phyloP scores from a whole-genome alignment of 306 rosid genomes.

The Castanea sativa region DNA sequence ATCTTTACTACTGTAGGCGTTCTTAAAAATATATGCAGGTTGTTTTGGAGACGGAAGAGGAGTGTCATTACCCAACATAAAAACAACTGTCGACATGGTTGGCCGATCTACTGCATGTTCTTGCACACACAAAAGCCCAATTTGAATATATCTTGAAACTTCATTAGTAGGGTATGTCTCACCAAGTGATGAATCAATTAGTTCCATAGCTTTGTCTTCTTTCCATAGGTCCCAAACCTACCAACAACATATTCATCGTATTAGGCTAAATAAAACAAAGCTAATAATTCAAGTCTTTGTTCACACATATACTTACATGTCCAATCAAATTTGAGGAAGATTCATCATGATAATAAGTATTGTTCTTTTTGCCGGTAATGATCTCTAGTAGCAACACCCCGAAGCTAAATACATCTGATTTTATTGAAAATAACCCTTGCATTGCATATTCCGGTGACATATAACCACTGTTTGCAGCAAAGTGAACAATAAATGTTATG shows the following conservation, averaged over 20 bases:
- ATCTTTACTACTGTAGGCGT: not conserved
- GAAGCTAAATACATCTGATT: slow-evolving; percentile 58
- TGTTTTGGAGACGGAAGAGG: slow-evolving; percentile 58
- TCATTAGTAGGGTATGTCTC: slow-evolving; percentile 27
- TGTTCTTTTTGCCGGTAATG: slow-evolving; percentile 54
- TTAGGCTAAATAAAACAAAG: not conserved
- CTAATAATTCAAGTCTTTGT: slow-evolving; percentile 1
- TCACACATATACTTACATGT: slow-evolving; percentile 43
- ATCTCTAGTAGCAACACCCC: slow-evolving; percentile 62
- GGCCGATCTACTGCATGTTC: slow-evolving; percentile 64
- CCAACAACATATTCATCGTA: no score
- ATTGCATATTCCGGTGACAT: slow-evolving; percentile 74
- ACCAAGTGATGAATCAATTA: slow-evolving; percentile 38
- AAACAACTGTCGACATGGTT: slow-evolving; percentile 55
- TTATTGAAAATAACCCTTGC: slow-evolving; percentile 49
- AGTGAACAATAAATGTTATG: not conserved
- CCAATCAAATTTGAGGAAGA: slow-evolving; percentile 49
- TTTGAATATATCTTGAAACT: slow-evolving; percentile 55
- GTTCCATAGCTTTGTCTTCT: slow-evolving; percentile 35
- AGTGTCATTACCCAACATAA: slow-evolving; percentile 50
- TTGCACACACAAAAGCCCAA: slow-evolving; percentile 66
- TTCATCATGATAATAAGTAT: slow-evolving; percentile 25
- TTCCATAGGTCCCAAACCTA: slow-evolving; percentile 70
- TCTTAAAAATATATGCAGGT: slow-evolving; percentile 61
- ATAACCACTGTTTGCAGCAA: slow-evolving; percentile 40